Evolutionary conservation across 805 yeast genomes (phyloP), one percentile per base, ranked within the genome.

Genomic region (Metschnikowia reukaufii): DNA sequence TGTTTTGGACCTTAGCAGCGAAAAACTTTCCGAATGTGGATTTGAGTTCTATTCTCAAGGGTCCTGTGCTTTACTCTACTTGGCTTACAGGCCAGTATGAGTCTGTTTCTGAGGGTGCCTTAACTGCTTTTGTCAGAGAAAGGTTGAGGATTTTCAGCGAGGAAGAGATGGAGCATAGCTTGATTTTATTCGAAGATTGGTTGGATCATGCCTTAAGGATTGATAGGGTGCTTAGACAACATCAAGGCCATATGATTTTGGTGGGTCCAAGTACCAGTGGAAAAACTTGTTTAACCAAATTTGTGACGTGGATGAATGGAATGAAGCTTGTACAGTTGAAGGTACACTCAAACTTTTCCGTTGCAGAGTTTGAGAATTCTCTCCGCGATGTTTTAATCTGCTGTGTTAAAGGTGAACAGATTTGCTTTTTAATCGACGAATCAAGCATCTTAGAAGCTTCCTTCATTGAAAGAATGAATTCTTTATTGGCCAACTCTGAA

Each of bases 301-400:
- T 92, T 73, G 96, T 88, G 4, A 82, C 96, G 0, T 92, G 98
- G 98, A 79, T 90, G 67, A 86, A 87, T 61, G 97, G 96, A 0
- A 60, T 88, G 16, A 76, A 71, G 21, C 73, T 82, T 0, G 66
- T 74, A 16, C 87, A 83, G 50, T 72, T 92, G 30, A 69, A 68
- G 32, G 85, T 86, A 0, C 74, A 76, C 20, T 63, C 78, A 6
- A 70, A 67, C 7, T 91, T 80, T 57, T 64, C 76, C 0, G 67
- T 86, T 15, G 55, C 54, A 0, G 86, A 89, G 42, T 91, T 92
- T 64, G 96, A 89, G 49, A 58, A 64, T 0, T 79, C 82, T 3
- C 61, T 92, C 45, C 74, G 86, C 46, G 68, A 66, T 0, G 61
- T 87, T 0, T 67, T 92, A 4, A 15, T 65, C 1, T 44, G 62